Evolutionary conservation across 306 rosid species (phyloP), one percentile per base, ranked within the genome.

Genomic region (Quercus glauca): DNA sequence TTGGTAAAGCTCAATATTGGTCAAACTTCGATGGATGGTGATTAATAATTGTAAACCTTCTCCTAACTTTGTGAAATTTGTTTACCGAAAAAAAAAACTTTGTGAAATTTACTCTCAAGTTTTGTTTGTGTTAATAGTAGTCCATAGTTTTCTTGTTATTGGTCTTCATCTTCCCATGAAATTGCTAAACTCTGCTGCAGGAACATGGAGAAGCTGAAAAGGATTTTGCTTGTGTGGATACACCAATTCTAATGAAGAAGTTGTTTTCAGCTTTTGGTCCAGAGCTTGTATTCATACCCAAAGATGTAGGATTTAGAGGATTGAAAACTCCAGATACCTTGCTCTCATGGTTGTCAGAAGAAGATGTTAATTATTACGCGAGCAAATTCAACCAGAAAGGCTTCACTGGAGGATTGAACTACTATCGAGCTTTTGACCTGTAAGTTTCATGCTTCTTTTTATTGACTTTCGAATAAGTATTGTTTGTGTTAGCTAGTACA

Each of bases 371-470:
- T 57, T 89, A 87, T 49, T 88, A 71, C 71, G 94, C 84, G 25
- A 76, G 23, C 76, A 89, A 90, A 72, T 92, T 84, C 86, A 75
- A 80, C 49, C 80, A 86, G 80, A 92, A 63, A 19, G 98, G 96
- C 64, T 94, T 92, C 82, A 89, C 93, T 0, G 94, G 98, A 3
- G 96, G 96, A 58, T 80, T 90, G 73, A 94, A 90, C 84, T 90
- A 92, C 49, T 94, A 94, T 79, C 89, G 94, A 7, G 91, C 93
- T 17, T 0, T 79, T 8, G 64, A 87, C 76, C 71, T 89, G 96
- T 94, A 83, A 21, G 88, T 80, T 79, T 79, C 79, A 77, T 82
- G 79, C 60, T 26, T 23, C 2, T 63, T 49, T 1, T 35, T 21
- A 25, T 73, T 33, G 9, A 29, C 55, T 65, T 55, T 52, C 15